Conservation (phyloP, 306 rosid species). For the Medicago arabica region DNA sequence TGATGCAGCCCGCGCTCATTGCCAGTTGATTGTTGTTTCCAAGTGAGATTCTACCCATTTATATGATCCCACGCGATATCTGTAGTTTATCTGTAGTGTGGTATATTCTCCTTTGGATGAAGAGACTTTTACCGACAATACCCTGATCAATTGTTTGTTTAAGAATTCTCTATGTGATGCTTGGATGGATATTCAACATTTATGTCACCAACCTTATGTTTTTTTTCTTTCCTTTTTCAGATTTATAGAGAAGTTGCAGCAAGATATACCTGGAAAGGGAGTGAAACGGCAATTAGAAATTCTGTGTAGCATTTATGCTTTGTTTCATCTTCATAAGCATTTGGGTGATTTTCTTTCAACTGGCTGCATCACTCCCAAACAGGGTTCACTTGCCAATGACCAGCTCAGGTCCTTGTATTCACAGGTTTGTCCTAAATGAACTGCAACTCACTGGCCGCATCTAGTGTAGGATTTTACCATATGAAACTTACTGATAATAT, state of each 20-base stretch:
- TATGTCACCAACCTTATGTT: slow-evolving; percentile 26
- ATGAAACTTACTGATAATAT: slow-evolving; percentile 33
- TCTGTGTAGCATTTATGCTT: slow-evolving; percentile 80
- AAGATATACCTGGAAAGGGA: slow-evolving; percentile 90
- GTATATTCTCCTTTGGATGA: neutral
- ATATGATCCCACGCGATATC: slow-evolving; percentile 3
- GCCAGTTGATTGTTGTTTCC: slow-evolving; percentile 89
- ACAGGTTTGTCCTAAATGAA: slow-evolving; percentile 62
- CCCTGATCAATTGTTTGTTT: neutral
- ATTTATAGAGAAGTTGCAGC: slow-evolving; percentile 85
- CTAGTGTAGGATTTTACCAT: slow-evolving; percentile 30
- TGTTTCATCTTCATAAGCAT: slow-evolving; percentile 78
- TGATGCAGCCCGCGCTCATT: slow-evolving; percentile 91
- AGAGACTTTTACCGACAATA: slow-evolving; percentile 10
- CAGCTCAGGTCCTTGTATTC: slow-evolving; percentile 83
- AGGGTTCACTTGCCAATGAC: slow-evolving; percentile 82
- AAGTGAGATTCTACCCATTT: slow-evolving; percentile 64
- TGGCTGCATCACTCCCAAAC: slow-evolving; percentile 79
- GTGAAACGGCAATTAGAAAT: slow-evolving; percentile 77
- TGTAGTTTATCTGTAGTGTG: slow-evolving; percentile 22
- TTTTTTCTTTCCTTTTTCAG: slow-evolving; percentile 52
- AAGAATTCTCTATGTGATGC: slow-evolving; percentile 16
- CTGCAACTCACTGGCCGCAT: slow-evolving; percentile 1
- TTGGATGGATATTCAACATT: slow-evolving; percentile 23
- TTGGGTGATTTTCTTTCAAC: slow-evolving; percentile 87